These are phyloP conservation scores for Torulaspora pretoriensis DNA, from an alignment of 1,139 yeast species.

Conservation along the genomic window DNA sequence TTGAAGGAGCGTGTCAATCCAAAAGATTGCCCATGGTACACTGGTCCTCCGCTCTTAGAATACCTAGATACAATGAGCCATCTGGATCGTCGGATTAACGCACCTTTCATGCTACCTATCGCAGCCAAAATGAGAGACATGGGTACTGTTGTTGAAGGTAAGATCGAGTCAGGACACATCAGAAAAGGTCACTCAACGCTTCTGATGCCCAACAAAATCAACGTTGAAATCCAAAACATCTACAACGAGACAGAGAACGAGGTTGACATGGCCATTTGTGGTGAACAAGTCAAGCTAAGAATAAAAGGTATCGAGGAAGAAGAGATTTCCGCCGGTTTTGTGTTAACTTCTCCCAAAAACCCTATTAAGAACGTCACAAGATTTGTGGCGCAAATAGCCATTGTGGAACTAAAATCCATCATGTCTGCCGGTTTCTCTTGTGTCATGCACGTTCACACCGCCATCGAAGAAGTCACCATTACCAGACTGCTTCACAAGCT, in stretches of 20 bases:
- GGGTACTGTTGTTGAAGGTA: conserved; percentile 97
- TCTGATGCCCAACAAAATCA: conserved; percentile 86
- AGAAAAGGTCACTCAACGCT: conserved; percentile 72
- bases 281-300: conserved; percentile 94
- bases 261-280: conserved; percentile 84
- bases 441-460: conserved; percentile 98
- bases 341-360: conserved; percentile 73
- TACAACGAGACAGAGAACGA: conserved; percentile 95
- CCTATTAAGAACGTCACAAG: conserved; percentile 89
- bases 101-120: conserved; percentile 96
- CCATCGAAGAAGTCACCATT: conserved; percentile 89
- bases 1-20: conserved; percentile 76
- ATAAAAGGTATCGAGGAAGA: conserved; percentile 96
- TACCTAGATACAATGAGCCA: conserved; percentile 79
- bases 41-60: conserved; percentile 87
- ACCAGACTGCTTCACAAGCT: conserved; percentile 82
- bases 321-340: conserved; percentile 88
- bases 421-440: conserved; percentile 94
- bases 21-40: conserved; percentile 84
- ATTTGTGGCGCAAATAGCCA: conserved; percentile 95
- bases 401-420: conserved; percentile 91
- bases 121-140: conserved; percentile 92
- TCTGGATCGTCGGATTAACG: conserved; percentile 80
- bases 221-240: conserved; percentile 80
- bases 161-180: conserved; percentile 91